Conservation (phyloP, 345 rosid species). For the Garcia nutans region DNA sequence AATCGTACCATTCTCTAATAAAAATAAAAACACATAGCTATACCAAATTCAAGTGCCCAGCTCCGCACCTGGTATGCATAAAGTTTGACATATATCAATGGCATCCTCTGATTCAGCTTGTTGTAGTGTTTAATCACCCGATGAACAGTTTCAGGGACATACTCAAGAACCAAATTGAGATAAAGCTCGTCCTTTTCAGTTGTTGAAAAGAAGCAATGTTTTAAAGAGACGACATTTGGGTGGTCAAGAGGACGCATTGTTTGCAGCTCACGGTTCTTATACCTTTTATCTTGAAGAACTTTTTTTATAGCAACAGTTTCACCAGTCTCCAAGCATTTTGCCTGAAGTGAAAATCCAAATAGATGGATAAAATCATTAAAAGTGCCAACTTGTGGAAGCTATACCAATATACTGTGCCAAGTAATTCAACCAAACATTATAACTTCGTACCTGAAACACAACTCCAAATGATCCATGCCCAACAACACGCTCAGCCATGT, state of each 20-base stretch:
- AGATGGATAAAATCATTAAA: neutral
- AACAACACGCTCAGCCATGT: slow-evolving; percentile 98
- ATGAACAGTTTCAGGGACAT: slow-evolving; percentile 92
- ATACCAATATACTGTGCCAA: neutral
- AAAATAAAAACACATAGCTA: neutral
- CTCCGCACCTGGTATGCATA: slow-evolving; percentile 78
- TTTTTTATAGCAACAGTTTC: slow-evolving; percentile 98
- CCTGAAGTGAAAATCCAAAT: slow-evolving; percentile 40
- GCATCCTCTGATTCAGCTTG: slow-evolving; percentile 90
- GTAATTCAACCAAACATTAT: neutral
- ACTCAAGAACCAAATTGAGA: slow-evolving; percentile 95
- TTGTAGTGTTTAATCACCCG: slow-evolving; percentile 90
- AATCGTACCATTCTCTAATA: neutral
- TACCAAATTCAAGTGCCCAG: neutral
- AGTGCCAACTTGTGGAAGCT: neutral
- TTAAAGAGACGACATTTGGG: slow-evolving; percentile 79
- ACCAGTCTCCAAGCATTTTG: slow-evolving; percentile 92
- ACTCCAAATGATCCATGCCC: slow-evolving; percentile 98
- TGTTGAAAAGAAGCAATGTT: slow-evolving; percentile 97
- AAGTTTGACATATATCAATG: slow-evolving; percentile 83
- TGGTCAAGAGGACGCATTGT: slow-evolving; percentile 99
- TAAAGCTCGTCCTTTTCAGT: slow-evolving; percentile 94
- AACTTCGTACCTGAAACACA: slow-evolving; percentile 75
- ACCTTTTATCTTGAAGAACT: slow-evolving; percentile 94
- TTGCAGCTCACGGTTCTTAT: slow-evolving; percentile 96